These are phyloP conservation scores for Raphidocelis subcapitata DNA, from an alignment of 139 green algal species.

Conservation along the genomic window DNA sequence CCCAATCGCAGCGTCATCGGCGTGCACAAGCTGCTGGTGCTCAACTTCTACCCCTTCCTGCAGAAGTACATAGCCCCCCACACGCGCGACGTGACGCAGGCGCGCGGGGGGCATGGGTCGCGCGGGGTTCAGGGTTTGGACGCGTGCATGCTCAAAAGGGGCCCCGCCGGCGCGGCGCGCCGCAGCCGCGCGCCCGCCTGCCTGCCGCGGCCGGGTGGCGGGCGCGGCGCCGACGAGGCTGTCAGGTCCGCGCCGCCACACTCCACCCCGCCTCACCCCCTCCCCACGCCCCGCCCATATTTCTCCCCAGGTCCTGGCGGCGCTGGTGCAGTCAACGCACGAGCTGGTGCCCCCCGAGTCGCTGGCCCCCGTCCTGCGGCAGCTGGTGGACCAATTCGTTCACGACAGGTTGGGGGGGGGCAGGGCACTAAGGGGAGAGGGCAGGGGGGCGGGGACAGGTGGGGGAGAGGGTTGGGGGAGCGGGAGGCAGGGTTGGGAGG, in stretches of 20 bases:
- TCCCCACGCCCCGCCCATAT: too few relatives aligned
- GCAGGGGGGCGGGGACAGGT: too few relatives aligned
- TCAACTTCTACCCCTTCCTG: constrained; percentile 97
- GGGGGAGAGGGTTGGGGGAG: too few relatives aligned
- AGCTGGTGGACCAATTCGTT: constrained; percentile 96
- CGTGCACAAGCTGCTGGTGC: constrained; percentile 88
- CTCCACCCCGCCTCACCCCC: too few relatives aligned
- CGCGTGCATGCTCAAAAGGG: not conserved
- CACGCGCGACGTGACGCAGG: constrained; percentile 77
- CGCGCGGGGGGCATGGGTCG: too few relatives aligned
- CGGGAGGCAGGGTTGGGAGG: not conserved
- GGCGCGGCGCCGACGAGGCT: too few relatives aligned
- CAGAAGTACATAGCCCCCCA: constrained; percentile 85
- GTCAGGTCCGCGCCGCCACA: too few relatives aligned
- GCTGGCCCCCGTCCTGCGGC: constrained; percentile 84
- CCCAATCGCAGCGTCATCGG: constrained; percentile 59
- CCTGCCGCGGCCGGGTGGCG: too few relatives aligned
- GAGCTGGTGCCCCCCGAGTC: constrained; percentile 91
- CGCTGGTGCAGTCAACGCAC: constrained; percentile 76
- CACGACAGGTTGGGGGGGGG: constrained; percentile 72
- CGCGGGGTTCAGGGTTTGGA: constrained; percentile 6
- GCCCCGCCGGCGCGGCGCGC: too few relatives aligned
- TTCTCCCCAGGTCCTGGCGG: not conserved
- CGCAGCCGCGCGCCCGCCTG: too few relatives aligned
- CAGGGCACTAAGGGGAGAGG: not conserved